A percentile compares a stretch with the other conserved stretches of the same genome.
Conservation (phyloP, 129 eudicot species). For the Chrysanthemum makinoi region DNA sequence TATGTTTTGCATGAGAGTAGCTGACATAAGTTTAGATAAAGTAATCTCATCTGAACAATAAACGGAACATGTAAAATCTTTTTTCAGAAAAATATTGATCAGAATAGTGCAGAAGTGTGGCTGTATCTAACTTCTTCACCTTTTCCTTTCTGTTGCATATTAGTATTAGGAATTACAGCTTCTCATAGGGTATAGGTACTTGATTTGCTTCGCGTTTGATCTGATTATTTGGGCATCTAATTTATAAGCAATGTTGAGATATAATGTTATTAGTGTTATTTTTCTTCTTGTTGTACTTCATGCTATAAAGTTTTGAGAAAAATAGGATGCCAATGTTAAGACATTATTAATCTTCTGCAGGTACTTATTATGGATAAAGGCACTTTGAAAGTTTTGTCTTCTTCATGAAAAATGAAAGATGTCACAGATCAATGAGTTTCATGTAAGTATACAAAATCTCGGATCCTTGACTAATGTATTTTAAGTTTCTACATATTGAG, state of each 20-base stretch:
- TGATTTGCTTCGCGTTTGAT: neutral
- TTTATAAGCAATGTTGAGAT: slow-evolving; percentile 6
- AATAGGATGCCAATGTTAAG: slow-evolving; percentile 6
- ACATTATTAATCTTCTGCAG: slow-evolving; percentile 32
- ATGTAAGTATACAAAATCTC: slow-evolving; percentile 47
- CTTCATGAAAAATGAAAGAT: slow-evolving; percentile 94
- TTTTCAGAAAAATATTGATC: too few species aligned
- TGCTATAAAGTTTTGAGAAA: slow-evolving; percentile 12
- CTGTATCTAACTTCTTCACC: too few species aligned
- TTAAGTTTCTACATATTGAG: neutral
- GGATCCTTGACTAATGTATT: neutral
- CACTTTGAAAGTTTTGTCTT: slow-evolving; percentile 85
- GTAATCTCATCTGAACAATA: too few species aligned
- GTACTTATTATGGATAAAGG: slow-evolving; percentile 95
- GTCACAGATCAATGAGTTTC: slow-evolving; percentile 93
- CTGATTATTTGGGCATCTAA: slow-evolving; percentile 5
- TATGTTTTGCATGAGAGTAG: too few species aligned
- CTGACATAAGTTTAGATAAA: too few species aligned
- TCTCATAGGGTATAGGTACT: too few species aligned
- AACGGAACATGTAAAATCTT: too few species aligned
- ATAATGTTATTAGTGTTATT: neutral
- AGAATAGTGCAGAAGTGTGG: too few species aligned
- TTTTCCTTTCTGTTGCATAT: too few species aligned
- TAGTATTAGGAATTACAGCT: too few species aligned
- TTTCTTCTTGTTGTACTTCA: slow-evolving; percentile 18